A percentile compares a stretch with the other conserved stretches of the same genome.
These are phyloP conservation scores for Dothiorella sarmentorum DNA, from an alignment of 2,329 filamentous ascomycete genomes.

Conservation along the genomic window DNA sequence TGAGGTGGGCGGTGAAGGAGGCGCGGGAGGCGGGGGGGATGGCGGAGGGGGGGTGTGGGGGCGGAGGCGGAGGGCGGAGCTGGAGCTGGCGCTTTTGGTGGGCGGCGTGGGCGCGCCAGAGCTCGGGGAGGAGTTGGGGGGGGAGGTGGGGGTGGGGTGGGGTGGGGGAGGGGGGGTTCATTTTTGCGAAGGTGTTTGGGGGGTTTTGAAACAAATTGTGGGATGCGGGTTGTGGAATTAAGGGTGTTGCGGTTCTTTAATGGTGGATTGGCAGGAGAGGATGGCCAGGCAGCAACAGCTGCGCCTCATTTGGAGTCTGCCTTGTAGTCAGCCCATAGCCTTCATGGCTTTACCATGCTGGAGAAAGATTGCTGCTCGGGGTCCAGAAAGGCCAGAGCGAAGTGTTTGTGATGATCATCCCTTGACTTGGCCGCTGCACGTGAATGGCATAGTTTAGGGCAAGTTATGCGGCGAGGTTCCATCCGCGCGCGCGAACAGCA, in stretches of 20 bases:
- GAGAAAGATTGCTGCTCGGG: no score
- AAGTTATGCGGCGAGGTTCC: background rate
- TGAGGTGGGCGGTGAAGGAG: constrained; percentile 19
- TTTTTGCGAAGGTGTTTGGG: no score
- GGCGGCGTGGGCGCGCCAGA: background rate
- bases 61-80: background rate
- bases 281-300: background rate
- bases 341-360: no score
- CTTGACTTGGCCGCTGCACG: no score
- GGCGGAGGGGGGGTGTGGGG: background rate
- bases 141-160: background rate
- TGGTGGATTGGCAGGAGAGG: no score
- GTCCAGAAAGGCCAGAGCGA: no score
- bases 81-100: constrained; percentile 5
- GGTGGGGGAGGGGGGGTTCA: no score
- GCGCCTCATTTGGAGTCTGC: background rate
- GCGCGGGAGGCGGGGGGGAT: background rate
- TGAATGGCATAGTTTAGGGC: background rate
- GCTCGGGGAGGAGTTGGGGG: background rate
- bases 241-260: background rate
- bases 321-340: background rate
- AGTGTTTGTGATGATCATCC: no score
- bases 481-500: background rate
- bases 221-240: no score
- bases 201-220: no score